Base-by-base conservation (phyloP, 2,329 filamentous ascomycete genomes). In the Alternaria rosae region DNA sequence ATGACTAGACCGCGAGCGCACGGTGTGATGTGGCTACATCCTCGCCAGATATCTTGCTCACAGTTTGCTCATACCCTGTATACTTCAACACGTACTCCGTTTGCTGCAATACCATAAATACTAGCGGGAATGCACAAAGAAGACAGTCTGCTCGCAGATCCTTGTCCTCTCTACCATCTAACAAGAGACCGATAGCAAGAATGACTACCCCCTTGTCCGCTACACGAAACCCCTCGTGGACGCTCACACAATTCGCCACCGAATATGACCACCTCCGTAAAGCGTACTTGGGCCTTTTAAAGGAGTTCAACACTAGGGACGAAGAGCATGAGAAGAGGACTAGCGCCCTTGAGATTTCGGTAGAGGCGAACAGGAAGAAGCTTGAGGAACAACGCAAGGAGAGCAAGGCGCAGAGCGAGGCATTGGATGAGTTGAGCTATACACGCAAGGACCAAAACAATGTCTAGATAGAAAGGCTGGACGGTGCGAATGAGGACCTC, bases 211-310 rank as follows among this genome's bases (percentile, higher is more conserved):
- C 35, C 11, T 9, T 15, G 8, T 15, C 35, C 2, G 17, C 10
- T 9, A 3, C 17, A 17, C 35, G 35, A 17, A 5, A 38, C 35
- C n/a, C 0, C 35, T 38, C 35, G 0, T 38, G 35, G 35, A 17
- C n/a, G 1, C 6, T 17, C n/a, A n/a, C 17, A 0, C 15, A 38
- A 17, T 9, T 38, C 15, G 11, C 5, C 4, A 11, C 0, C 5
- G 11, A 38, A 1, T 38, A 38, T 5, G 35, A 38, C 35, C 10
- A 17, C 35, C 35, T 38, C 35, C 17, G 35, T 15, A 38, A 38
- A 15, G 15, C 35, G 35, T n/a, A n/a, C n/a, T n/a, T n/a, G n/a
- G n/a, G n/a, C n/a, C n/a, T n/a, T n/a, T n/a, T n/a, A n/a, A n/a
- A n/a, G n/a, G n/a, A n/a, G n/a, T n/a, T n/a, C n/a, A n/a, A n/a